Conservation (phyloP, 2,329 filamentous ascomycete genomes). For the Aspergillus vadensis region DNA sequence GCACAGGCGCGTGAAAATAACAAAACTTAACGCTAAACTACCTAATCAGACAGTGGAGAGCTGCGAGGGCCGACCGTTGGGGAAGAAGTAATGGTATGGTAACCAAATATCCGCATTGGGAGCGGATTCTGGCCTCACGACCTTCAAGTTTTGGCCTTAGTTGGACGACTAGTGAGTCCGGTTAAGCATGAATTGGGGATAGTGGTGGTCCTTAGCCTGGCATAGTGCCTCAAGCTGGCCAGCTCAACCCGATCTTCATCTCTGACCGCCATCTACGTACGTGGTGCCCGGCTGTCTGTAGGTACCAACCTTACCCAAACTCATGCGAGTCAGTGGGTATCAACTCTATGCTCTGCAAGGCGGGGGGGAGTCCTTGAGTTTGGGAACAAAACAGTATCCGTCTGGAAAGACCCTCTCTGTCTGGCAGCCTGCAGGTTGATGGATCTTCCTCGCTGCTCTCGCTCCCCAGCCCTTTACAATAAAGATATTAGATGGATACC, state of each 20-base stretch:
- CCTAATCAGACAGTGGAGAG: slow-evolving; percentile 18
- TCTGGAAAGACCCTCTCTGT: not conserved
- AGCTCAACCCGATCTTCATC: slow-evolving; percentile 12
- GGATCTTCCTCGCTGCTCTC: not conserved
- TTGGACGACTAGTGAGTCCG: not conserved
- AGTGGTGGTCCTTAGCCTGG: slow-evolving; percentile 4
- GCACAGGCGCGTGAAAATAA: not conserved
- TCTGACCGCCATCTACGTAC: slow-evolving; percentile 20
- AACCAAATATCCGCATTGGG: slow-evolving; percentile 7
- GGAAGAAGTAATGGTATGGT: slow-evolving; percentile 21
- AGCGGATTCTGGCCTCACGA: not conserved
- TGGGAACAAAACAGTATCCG: too few species aligned
- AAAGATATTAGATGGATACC: not conserved
- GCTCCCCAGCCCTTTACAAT: not conserved
- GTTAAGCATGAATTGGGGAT: slow-evolving; percentile 4
- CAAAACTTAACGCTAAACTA: slow-evolving; percentile 1
- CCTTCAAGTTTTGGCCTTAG: not conserved
- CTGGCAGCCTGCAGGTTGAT: not conserved
- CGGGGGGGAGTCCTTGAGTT: not conserved
- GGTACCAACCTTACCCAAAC: not conserved
- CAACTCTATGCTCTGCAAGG: not conserved
- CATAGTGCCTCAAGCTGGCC: slow-evolving; percentile 5
- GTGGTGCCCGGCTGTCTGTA: not conserved
- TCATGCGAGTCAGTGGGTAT: not conserved
- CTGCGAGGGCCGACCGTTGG: slow-evolving; percentile 13